Base-by-base conservation (phyloP, 164 flowering plant species). In the Akebia trifoliata region DNA sequence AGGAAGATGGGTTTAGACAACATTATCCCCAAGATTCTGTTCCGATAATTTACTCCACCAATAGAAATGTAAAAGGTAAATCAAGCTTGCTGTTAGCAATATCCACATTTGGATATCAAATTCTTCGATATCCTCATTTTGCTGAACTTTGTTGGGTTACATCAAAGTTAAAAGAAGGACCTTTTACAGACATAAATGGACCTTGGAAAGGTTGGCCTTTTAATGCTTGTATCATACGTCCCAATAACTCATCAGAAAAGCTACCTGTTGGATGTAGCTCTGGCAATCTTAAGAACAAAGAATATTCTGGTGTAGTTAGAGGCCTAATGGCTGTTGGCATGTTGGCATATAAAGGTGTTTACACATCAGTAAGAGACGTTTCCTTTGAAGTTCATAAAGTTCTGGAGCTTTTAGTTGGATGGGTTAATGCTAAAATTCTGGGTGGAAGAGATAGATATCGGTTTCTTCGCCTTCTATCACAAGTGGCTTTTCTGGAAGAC, bases 141-240 rank as follows among this genome's bases (percentile, higher is more conserved):
- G 82, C 97, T 40, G 97, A 87, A 57, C 95, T 93, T 60, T 90
- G 97, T 82, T 93, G 97, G 99, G 78, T 81, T 25, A 87, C 99
- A 50, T 93, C 99, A 56, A 93, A 93, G 65, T 64, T 93, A 54
- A 93, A 81, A 71, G 96, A 84, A 61, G 99, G 99, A 54, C 99
- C 99, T 11, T 78, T 62, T 69, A 73, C 86, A 29, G 84, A 82
- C 38, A 56, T 77, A 26, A 69, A 61, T 72, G 97, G 90, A 54
- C 87, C 89, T 21, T 93, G 87, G 97, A 93, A 83, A 63, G 86
- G 86, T 58, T 93, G 99, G 99, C 99, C 99, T 44, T 90, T 93
- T 70, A 93, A 90, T 75, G 72, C 99, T 29, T 93, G 99, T 64
- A 72, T 90, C 17, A 54, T 83, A 60, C 89, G 87, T 39, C 87